Base-by-base conservation (phyloP, 148 eudicot species). In the Arctostaphylos glauca region DNA sequence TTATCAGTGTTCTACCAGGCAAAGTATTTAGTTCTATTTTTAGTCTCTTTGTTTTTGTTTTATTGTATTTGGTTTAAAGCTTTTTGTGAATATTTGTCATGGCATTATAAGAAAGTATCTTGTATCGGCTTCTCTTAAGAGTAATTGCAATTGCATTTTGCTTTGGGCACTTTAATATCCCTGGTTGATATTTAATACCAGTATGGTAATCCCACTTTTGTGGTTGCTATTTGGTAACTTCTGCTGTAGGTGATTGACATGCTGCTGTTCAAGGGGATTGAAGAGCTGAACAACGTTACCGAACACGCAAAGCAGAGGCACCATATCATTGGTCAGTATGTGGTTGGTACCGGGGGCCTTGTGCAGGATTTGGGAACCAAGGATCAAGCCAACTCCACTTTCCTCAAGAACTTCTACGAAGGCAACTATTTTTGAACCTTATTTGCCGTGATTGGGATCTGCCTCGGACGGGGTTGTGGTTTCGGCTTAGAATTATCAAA, bases 251-350 rank as follows among this genome's bases (percentile, higher is more conserved):
- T 95, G 76, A 94, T 95, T 80, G 98, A 94, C 84, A 90, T 95
- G 95, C 87, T 95, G 86, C 84, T 95, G 19, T 92, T 95, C 85
- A 95, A 95, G 87, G 98, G 89, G 13, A 87, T 86, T 60, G 98
- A 95, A 88, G 98, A 94, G 81, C 89, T 95, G 76, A 88, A 86
- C 80, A 91, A 94, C 72, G 85, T 94, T 71, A 92, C 85, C 76
- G 98, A 95, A 84, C 98, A 95, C 47, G 89, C 98, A 52, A 95
- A 95, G 90, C 98, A 95, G 86, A 90, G 98, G 82, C 98, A 95
- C 84, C 98, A 95, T 88, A 90, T 95, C 48, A 82, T 95, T 76
- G 98, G 98, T 7, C 98, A 94, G 78, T 95, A 95, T 82, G 96
- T 95, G 2, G 89, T 93, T 71, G 98, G 98, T 46, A 83, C 58